Base-by-base conservation (phyloP, 2,329 filamentous ascomycete genomes). In the Cercospora sp. region DNA sequence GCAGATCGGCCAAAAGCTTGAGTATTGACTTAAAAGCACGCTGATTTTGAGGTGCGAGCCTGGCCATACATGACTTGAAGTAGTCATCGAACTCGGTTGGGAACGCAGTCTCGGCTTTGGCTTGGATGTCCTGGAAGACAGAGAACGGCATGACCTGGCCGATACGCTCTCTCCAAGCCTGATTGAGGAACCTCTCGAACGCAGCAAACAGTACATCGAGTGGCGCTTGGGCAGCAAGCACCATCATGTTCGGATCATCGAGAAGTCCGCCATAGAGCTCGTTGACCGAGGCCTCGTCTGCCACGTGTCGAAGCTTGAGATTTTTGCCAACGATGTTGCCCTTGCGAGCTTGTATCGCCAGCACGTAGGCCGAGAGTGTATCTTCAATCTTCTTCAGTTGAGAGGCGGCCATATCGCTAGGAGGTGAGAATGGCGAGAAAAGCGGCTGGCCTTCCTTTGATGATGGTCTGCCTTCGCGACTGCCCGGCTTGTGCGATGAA, bases 151-250 rank as follows among this genome's bases (percentile, higher is more conserved):
- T 88, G 65, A 98, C 87, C 3, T 92, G 88, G 0, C 94, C 94
- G 84, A 97, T 93, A 73, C 92, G 90, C 72, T 94, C 91, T 67
- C 87, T 89, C 94, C 94, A 98, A 12, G 92, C 93, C 70, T 93
- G 90, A 67, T 89, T 89, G 68, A 97, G 82, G 73, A 97, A 98
- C 69, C 96, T 97, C 78, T 97, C 94, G 77, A 97, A 98, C 0
- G 94, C 91, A 28, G 91, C 91, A 76, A 97, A 96, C 5, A 98
- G 86, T 20, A 94, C 89, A 75, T 97, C 93, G 8, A 94, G 88
- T 3, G 89, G 87, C 8, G 92, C 85, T 67, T 97, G 93, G 0
- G 89, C 86, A 1, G 91, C 88, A 9, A 89, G 83, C 63, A 96
- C 91, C 70, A 91, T 86, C 75, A 92, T 93, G 63, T 88, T 90